Base-by-base conservation (phyloP, 2,329 filamentous ascomycete genomes). In the Phialocephala subalpina region DNA sequence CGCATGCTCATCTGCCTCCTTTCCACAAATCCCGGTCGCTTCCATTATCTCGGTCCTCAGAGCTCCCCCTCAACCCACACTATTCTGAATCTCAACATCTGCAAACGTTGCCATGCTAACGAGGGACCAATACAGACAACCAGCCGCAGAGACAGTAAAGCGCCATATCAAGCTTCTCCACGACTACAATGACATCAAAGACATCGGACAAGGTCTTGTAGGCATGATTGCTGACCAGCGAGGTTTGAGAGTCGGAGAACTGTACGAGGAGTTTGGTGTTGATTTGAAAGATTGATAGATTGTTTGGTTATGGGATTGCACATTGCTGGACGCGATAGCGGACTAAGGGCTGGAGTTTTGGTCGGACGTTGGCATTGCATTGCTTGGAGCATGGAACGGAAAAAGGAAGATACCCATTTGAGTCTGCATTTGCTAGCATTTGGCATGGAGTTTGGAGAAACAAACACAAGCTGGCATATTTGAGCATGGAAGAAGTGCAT, bases 181-280 rank as follows among this genome's bases (percentile, higher is more conserved):
- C 69, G 80, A 86, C 64, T 92, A 92, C 78, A 92, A 92, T 72
- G 89, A 91, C 75, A 87, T 92, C 71, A 87, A 89, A 68, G 90
- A 92, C 75, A 80, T 90, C 8, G 90, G 86, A 0, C 84, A 88
- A 73, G 89, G 88, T 0, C 73, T 92, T 35, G 83, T 92, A 78
- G 88, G 88, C 0, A 77, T 92, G 72, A 86, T 92, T 75, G 90
- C 90, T 3, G 90, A 92, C 65, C 82, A 84, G 67, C 79, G 87
- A 49, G 88, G 87, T 9, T 81, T 86, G 53, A 68, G 75, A 58
- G 71, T 77, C 55, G 69, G 73, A 8, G 74, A 76, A n/a, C 61
- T 77, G 25, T 77, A 77, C 72, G 74, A 71, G 45, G 75, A 77
- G 63, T 77, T 77, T 69, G 76, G 76, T 2, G 73, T 77, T 64